These are phyloP conservation scores for Ogataea saltuana DNA, from an alignment of 805 yeast species.

Conservation along the genomic window DNA sequence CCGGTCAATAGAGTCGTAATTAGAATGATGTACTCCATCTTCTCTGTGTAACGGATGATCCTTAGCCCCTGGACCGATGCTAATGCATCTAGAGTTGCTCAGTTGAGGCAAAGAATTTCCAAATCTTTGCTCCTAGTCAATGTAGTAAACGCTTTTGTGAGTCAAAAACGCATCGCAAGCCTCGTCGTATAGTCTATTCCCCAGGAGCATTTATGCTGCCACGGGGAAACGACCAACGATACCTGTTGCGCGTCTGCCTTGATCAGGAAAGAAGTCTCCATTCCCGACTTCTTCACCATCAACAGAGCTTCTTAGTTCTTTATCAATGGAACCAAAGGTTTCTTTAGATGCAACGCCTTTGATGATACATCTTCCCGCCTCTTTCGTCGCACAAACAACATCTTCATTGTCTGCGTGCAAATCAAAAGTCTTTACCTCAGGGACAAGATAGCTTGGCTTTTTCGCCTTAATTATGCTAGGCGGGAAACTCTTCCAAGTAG, in stretches of 20 bases:
- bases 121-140: constrained; percentile 15
- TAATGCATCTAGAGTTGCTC: constrained; percentile 29
- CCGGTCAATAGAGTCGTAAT: constrained; percentile 18
- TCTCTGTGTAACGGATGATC: constrained; percentile 34
- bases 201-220: constrained; percentile 12
- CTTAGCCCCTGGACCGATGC: constrained; percentile 33
- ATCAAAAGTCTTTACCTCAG: constrained; percentile 14
- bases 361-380: constrained; percentile 30
- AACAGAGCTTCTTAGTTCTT: constrained; percentile 25
- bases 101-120: constrained; percentile 27
- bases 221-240: constrained; percentile 15
- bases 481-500: constrained; percentile 11
- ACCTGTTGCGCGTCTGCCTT: constrained; percentile 16
- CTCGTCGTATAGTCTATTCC: constrained; percentile 10
- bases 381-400: constrained; percentile 21
- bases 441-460: constrained; percentile 12
- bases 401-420: constrained; percentile 17
- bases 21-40: constrained; percentile 34
- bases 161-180: constrained; percentile 17
- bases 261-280: constrained; percentile 17
- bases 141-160: constrained; percentile 14
- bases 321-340: constrained; percentile 18
- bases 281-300: constrained; percentile 24
- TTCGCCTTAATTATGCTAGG: constrained; percentile 10
- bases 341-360: constrained; percentile 20